A percentile compares a stretch with the other conserved stretches of the same genome.
Evolutionary conservation across 1,139 yeast species (phyloP).

Genomic region (Geotrichum restrictum): DNA sequence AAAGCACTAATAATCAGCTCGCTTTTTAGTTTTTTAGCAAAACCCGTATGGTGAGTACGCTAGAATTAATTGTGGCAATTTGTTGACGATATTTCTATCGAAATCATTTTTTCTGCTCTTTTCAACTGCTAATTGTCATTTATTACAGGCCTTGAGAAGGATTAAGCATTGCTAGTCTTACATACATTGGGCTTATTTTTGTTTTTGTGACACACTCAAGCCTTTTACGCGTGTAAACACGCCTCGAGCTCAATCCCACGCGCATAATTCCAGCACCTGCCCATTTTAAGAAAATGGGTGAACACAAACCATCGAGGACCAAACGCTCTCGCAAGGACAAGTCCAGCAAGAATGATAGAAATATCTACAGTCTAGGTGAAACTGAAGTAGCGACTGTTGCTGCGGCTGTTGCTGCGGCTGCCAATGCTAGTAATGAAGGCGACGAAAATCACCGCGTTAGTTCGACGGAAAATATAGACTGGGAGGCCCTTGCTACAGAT

Average conservation of each 20-base stretch:
- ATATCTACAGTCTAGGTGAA: neutral
- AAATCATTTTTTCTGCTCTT: too few species aligned
- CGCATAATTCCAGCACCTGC: too few species aligned
- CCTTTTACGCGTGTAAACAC: too few species aligned
- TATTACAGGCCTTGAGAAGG: too few species aligned
- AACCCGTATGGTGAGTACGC: too few species aligned
- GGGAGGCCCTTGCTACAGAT: slow-evolving; percentile 9
- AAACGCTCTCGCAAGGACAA: slow-evolving; percentile 1
- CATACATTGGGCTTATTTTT: neutral
- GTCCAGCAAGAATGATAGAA: neutral
- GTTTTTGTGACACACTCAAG: neutral
- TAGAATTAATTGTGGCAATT: too few species aligned
- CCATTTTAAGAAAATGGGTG: neutral
- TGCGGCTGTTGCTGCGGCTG: slow-evolving; percentile 15
- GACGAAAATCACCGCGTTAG: neutral
- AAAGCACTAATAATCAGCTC: too few species aligned
- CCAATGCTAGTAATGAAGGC: neutral
- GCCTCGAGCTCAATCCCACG: too few species aligned
- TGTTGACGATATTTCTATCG: too few species aligned
- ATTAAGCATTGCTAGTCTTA: too few species aligned
- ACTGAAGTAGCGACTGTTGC: slow-evolving; percentile 18
- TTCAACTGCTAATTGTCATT: too few species aligned
- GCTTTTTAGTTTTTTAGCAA: too few species aligned
- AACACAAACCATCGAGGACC: neutral
- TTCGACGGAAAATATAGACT: slow-evolving; percentile 14